Evolutionary conservation across 202 grass and related monocot species (phyloP).

Genomic region (Schoenoplectus tabernaemontani): DNA sequence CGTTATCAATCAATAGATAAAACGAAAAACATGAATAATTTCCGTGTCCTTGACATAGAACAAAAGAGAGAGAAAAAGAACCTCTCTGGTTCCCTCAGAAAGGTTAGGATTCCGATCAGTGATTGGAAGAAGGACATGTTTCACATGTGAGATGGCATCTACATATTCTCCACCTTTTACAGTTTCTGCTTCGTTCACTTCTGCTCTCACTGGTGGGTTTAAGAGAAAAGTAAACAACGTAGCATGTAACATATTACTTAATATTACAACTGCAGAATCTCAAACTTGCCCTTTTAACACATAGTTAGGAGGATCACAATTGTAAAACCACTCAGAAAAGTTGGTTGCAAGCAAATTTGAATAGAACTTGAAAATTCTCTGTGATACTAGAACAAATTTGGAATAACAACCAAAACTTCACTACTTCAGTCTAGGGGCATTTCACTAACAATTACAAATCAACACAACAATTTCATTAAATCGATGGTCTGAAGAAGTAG

Average conservation of each 20-base stretch:
- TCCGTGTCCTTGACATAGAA: neutral
- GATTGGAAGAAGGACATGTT: conserved; percentile 87
- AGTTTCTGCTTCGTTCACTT: conserved; percentile 60
- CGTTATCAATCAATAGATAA: neutral
- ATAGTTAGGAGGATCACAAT: neutral
- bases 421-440: neutral
- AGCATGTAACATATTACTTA: neutral
- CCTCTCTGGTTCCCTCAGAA: conserved; percentile 95
- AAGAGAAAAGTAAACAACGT: conserved; percentile 4
- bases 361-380: neutral
- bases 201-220: conserved; percentile 51
- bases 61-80: conserved; percentile 19
- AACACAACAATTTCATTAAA: neutral
- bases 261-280: neutral
- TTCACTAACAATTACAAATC: neutral
- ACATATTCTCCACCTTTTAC: conserved; percentile 35
- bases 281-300: neutral
- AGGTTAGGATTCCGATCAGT: conserved; percentile 88
- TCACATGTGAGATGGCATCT: conserved; percentile 70
- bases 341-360: neutral
- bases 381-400: neutral
- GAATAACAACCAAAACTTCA: neutral
- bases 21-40: neutral
- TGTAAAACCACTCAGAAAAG: neutral
- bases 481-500: neutral